Evolutionary conservation across 2,329 filamentous ascomycete genomes (phyloP).

Genomic region (Hirsutella thompsonii): DNA sequence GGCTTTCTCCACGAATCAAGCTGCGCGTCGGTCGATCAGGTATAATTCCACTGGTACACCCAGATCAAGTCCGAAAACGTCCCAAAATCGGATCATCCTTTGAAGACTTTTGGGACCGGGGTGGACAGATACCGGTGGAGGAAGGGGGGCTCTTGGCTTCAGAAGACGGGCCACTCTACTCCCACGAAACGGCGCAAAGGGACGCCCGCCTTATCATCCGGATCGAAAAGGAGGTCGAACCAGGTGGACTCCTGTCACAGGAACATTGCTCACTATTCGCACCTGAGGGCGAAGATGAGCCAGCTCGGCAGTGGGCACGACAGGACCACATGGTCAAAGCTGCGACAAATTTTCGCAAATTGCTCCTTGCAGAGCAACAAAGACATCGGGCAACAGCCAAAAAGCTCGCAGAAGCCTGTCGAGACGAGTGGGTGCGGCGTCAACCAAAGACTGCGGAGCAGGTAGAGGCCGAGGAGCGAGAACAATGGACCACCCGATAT

Average conservation of each 20-base stretch:
- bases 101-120: slow-evolving; percentile 42
- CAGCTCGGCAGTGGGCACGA: slow-evolving; percentile 71
- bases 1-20: slow-evolving; percentile 32
- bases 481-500: slow-evolving; percentile 55
- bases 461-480: slow-evolving; percentile 63
- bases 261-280: slow-evolving; percentile 60
- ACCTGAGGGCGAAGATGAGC: slow-evolving; percentile 61
- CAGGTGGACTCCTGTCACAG: slow-evolving; percentile 62
- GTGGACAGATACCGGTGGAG: slow-evolving; percentile 37
- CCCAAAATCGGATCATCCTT: slow-evolving; percentile 41
- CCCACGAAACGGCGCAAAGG: slow-evolving; percentile 46
- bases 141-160: slow-evolving; percentile 41
- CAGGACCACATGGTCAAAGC: slow-evolving; percentile 75
- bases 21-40: slow-evolving; percentile 26
- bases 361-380: slow-evolving; percentile 68
- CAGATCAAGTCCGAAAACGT: slow-evolving; percentile 40
- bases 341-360: slow-evolving; percentile 63
- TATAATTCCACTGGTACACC: slow-evolving; percentile 44
- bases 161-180: slow-evolving; percentile 44
- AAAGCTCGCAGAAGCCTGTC: slow-evolving; percentile 63
- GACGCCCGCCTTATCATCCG: slow-evolving; percentile 60
- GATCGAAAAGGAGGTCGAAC: slow-evolving; percentile 59
- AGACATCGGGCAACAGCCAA: slow-evolving; percentile 69
- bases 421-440: slow-evolving; percentile 60
- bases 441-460: slow-evolving; percentile 71